Conservation (phyloP, 176 grass and related monocot species). For the Eragrostis curvula region DNA sequence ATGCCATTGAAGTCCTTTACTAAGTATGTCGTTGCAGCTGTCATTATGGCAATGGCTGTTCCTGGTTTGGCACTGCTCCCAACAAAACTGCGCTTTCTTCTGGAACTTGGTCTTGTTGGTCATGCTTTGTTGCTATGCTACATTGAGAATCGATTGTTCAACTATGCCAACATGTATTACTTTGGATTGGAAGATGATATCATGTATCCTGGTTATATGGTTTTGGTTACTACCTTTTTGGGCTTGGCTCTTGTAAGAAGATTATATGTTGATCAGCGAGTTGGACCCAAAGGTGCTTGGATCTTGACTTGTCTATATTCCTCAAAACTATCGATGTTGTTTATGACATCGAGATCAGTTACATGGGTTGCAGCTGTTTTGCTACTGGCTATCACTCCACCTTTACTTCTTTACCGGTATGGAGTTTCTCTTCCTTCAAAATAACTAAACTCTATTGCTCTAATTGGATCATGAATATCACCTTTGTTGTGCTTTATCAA, state of each 20-base stretch:
- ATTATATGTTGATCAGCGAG: slow-evolving; percentile 72
- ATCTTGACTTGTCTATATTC: slow-evolving; percentile 91
- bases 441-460: not conserved
- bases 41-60: slow-evolving; percentile 85
- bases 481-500: not conserved
- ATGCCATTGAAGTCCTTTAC: slow-evolving; percentile 96
- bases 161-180: slow-evolving; percentile 87
- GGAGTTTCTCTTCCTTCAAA: not conserved
- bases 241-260: slow-evolving; percentile 87
- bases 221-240: slow-evolving; percentile 83
- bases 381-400: slow-evolving; percentile 85
- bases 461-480: slow-evolving; percentile 5
- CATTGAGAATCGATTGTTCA: slow-evolving; percentile 95
- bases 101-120: slow-evolving; percentile 82
- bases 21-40: slow-evolving; percentile 82
- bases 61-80: slow-evolving; percentile 92
- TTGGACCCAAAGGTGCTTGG: slow-evolving; percentile 91
- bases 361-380: slow-evolving; percentile 90
- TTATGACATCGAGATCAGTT: slow-evolving; percentile 93
- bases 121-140: slow-evolving; percentile 90
- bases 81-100: slow-evolving; percentile 72
- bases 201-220: slow-evolving; percentile 97
- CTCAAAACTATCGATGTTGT: slow-evolving; percentile 91
- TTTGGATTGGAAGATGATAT: slow-evolving; percentile 93
- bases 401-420: slow-evolving; percentile 98